These are phyloP conservation scores for Solanum pimpinellifolium DNA, from an alignment of 257 asterid species.

Conservation along the genomic window DNA sequence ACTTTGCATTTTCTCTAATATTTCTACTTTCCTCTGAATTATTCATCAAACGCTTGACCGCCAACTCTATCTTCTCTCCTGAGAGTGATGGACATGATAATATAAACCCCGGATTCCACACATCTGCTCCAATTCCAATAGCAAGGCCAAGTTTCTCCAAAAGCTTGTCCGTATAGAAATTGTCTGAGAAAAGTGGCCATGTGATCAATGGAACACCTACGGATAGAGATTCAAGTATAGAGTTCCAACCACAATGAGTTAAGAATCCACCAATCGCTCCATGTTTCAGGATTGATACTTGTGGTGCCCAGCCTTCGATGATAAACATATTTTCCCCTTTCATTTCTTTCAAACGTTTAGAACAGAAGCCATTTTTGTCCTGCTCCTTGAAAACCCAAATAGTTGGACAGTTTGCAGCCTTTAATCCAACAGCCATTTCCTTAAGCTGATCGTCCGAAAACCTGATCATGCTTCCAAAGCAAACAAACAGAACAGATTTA, in stretches of 20 bases:
- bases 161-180: not conserved
- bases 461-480: not conserved
- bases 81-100: not conserved
- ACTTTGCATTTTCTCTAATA: not conserved
- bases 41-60: not conserved
- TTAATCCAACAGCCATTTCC: not conserved
- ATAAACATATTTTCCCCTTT: not conserved
- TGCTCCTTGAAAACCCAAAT: not conserved
- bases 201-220: not conserved
- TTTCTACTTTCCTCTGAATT: not conserved
- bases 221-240: not conserved
- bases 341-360: not conserved
- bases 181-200: not conserved
- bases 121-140: not conserved
- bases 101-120: not conserved
- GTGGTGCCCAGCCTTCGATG: not conserved
- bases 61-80: not conserved
- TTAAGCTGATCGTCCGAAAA: not conserved
- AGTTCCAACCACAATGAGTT: not conserved
- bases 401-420: not conserved
- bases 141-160: not conserved
- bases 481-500: not conserved
- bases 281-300: not conserved
- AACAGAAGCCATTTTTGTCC: not conserved
- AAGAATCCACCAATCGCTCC: not conserved